phyloP scores from a whole-genome alignment of 228 moss, liverwort and hornwort species.

The Sphagnum magellanicum region DNA sequence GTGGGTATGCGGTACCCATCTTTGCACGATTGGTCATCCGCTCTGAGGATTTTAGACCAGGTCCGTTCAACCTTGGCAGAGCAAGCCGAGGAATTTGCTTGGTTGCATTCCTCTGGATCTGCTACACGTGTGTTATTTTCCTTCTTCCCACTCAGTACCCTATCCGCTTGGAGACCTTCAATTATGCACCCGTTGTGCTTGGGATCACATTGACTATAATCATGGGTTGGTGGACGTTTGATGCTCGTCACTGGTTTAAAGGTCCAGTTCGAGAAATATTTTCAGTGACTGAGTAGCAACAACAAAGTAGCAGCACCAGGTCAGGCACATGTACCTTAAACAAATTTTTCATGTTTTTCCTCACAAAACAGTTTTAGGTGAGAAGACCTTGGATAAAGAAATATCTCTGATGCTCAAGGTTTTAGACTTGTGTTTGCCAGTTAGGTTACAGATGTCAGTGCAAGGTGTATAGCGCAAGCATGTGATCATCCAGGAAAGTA shows the following conservation, averaged over 20 bases:
- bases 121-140: slow-evolving; percentile 73
- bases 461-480: no score
- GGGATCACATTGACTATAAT: slow-evolving; percentile 40
- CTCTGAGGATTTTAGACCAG: slow-evolving; percentile 57
- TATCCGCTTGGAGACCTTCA: slow-evolving; percentile 48
- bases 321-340: no score
- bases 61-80: slow-evolving; percentile 67
- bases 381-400: no score
- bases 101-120: slow-evolving; percentile 82
- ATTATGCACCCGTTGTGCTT: slow-evolving; percentile 74
- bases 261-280: slow-evolving; percentile 82
- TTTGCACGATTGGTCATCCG: slow-evolving; percentile 78
- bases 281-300: not conserved
- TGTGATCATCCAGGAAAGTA: no score
- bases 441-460: no score
- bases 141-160: slow-evolving; percentile 78
- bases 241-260: slow-evolving; percentile 90
- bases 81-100: slow-evolving; percentile 74
- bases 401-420: no score
- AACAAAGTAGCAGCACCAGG: no score
- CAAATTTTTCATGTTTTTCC: no score
- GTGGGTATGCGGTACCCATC: slow-evolving; percentile 90
- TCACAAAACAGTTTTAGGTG: no score
- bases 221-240: slow-evolving; percentile 82
- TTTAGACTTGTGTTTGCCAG: no score